Base-by-base conservation (phyloP, 2,329 filamentous ascomycete genomes). In the Ploettnerulaceae sp. region DNA sequence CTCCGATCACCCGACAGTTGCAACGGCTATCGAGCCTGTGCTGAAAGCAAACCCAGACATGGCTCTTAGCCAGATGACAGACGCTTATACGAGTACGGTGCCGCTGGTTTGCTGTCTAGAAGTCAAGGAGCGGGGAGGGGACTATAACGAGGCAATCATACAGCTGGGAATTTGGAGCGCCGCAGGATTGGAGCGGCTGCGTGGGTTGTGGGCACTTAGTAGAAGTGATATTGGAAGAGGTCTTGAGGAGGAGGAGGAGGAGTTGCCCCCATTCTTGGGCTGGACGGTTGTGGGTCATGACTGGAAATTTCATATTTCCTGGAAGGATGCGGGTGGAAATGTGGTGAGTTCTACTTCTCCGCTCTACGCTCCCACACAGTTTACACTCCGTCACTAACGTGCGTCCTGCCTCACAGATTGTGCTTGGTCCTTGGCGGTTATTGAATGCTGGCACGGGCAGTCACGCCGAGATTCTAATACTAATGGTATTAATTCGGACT, bases 271-370 rank as follows among this genome's bases (percentile, higher is more conserved):
- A 33, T 54, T 54, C 25, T 43, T 54, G 15, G 51, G 51, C 18
- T 51, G 26, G 51, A 54, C 48, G 20, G 39, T 54, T 40, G 35
- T 51, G 28, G 46, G 50, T 36, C 41, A 52, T 52, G 47, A 55
- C 47, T 55, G 41, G 47, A 55, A 47, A 45, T 55, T 55, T 40
- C 38, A 50, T 45, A 53, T 55, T 41, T 46, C 41, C 28, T 55
- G 41, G 52, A 53, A 52, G 47, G 50, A 53, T 47, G 15, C 12
- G 12, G 18, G 38, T 53, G 47, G 52, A 22, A 55, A 55, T 50
- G 42, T 53, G 26, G 46, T 54, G 24, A 50, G 49, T 49, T 47
- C 40, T 45, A 42, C 39, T 43, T 20, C 29, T 24, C 37, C 26
- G 25, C 22, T 28, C 37, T 28, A 21, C 40, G 34, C 36, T 33